Evolutionary conservation across 1,284 basidiomycete species (phyloP), one percentile per base, ranked within the genome.

Genomic region (Coniferiporia weirii): DNA sequence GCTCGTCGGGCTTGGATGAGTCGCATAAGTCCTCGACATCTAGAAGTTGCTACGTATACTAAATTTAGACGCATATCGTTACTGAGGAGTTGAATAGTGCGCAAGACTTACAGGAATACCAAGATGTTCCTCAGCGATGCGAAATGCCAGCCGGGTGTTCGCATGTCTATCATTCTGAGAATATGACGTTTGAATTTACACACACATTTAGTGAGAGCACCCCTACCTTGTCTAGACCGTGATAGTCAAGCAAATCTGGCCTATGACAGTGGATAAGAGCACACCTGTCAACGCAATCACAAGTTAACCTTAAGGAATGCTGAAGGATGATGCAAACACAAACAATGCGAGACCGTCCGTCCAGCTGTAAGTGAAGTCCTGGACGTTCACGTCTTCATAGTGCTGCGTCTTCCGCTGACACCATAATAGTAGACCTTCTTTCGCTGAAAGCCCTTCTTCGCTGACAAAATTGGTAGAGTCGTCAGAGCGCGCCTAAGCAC

Each of bases 11-110:
- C 58, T 83, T 85, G 20, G 79, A 77, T 0, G 87, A 83, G 67
- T 96, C 94, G 68, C 94, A 97, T n/a, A 99, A 73, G 77, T 99
- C 96, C 60, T 94, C 89, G 0, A 99, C 95, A 76, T 99, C 96
- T 34, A 99, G 82, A 15, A 99, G 76, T 86, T 93, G 93, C 88
- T 96, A 59, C 64, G 40, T 61, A 61, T 55, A 57, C 64, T 22
- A 45, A 48, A 43, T 34, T 27, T 61, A 36, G 38, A 48, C 51
- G 32, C 10, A 20, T 15, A 38, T 27, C 54, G 35, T 13, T 17
- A n/a, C 49, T 32, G n/a, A 22, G 22, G 17, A 60, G 53, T 46
- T 40, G 51, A 22, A 61, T 56, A 15, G 27, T 59, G 34, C 22
- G 20, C 34, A 55, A 43, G 57, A 76, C 88, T 66, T 65, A 95